Evolutionary conservation across 345 rosid genomes (phyloP), one percentile per base, ranked within the genome.

Genomic region (Boechera stricta): DNA sequence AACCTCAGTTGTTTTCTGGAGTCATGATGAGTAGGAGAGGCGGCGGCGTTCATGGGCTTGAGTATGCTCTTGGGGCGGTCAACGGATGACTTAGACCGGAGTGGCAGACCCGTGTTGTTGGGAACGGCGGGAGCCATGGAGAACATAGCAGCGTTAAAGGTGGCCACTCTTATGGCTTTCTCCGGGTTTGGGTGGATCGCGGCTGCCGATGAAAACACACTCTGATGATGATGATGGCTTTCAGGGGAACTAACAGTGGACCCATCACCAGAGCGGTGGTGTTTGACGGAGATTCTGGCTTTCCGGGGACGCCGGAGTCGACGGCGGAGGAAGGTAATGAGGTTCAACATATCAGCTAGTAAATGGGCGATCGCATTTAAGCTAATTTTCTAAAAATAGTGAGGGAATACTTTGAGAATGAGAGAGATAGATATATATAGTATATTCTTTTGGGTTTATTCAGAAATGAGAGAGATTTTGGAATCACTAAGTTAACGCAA

Each of bases 61-160:
- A 94, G 84, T 57, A 92, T 92, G 75, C 98, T 86, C 87, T 79
- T 88, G 4, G 97, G 97, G 36, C 87, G 87, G 74, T 85, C 97
- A 67, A 72, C 77, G 49, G 66, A 54, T 0, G 93, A 89, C 80
- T 78, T 88, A 2, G 92, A 78, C 4, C 85, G 82, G 51, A 86
- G 69, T 29, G 67, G 81, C 31, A 65, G 67, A 18, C 69, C 78
- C 2, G 42, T 62, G 51, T 69, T 67, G 41, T 73, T 81, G 9
- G 93, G 92, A 51, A 90, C 87, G 28, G 85, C 97, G 5, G 96
- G 97, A 4, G 98, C 98, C 98, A 94, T 90, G 4, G 94, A 90
- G 77, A 94, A 94, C 87, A 92, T 75, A 16, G 94, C 89, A 49
- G 97, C 98, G 75, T 90, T 94, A 71, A 94, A 94, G 55, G 89